Base-by-base conservation (phyloP, 1,284 basidiomycete species). In the Puccinia polysora region DNA sequence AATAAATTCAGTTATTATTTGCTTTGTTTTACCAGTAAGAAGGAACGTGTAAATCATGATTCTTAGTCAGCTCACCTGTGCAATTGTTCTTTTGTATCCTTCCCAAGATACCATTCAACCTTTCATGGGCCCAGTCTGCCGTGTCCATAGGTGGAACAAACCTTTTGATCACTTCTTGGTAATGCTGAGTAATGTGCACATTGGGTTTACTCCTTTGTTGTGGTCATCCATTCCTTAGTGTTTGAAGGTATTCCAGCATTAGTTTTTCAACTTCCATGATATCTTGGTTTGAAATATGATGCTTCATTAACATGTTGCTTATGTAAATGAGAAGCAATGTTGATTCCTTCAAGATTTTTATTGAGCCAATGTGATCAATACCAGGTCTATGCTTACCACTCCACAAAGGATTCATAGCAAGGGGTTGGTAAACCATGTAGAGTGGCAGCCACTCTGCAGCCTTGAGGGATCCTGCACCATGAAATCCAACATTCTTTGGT, bases 391-490 rank as follows among this genome's bases (percentile, higher is more conserved):
- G 40, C 18, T 43, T 18, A 43, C 40, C 40, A 43, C 40, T 43
- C 40, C 40, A 43, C 40, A 43, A 43, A 43, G 56, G 56, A 38
- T 32, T 59, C n/a, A 36, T 38, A 32, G 34, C 34, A 59, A 59
- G 56, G 30, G 36, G 28, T n/a, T 32, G 20, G 30, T 59, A 59
- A n/a, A 59, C 34, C n/a, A 36, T 34, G 34, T 59, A 59, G 34
- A 59, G n/a, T 14, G 23, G 28, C 1, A 59, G 56, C 56, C 56
- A 59, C 3, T 59, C 56, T 59, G 56, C n/a, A 2, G 56, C 56
- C 32, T 59, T 59, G 2, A 59, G 28, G 18, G 20, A 59, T 4
- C 56, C 56, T n/a, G 8, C 2, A 34, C 34, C 23, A 20, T n/a
- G 23, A 20, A 36, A 32, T 36, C 56, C 56, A 59, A 59, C n/a